These are phyloP conservation scores for Candida insectorum DNA, from an alignment of 805 yeast genomes.

Conservation along the genomic window DNA sequence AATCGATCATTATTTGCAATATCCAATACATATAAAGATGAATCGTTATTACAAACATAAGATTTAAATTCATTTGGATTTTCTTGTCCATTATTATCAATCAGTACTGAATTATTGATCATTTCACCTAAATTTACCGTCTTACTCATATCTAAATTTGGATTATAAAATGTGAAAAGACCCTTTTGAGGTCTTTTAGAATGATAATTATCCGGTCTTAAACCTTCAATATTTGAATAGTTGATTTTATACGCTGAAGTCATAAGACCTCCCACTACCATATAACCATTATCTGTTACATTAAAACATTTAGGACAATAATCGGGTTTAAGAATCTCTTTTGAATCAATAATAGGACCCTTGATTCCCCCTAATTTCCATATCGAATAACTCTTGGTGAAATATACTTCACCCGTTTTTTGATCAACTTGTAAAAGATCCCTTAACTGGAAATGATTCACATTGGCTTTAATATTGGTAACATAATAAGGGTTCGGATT, in stretches of 20 bases:
- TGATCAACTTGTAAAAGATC: constrained; percentile 59
- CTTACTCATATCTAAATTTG: constrained; percentile 42
- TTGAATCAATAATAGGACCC: constrained; percentile 1
- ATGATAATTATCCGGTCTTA: constrained; percentile 7
- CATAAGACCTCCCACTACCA: constrained; percentile 48
- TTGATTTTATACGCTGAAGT: constrained; percentile 35
- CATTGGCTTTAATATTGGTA: constrained; percentile 26
- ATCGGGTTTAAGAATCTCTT: constrained; percentile 47
- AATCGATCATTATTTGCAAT: constrained; percentile 44
- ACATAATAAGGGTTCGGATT: constrained; percentile 35
- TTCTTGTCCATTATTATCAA: constrained; percentile 38
- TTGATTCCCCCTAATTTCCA: constrained; percentile 38
- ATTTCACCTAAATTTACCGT: constrained; percentile 69
- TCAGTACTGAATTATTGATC: constrained; percentile 76
- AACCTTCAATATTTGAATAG: constrained; percentile 20
- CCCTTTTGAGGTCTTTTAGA: constrained; percentile 47
- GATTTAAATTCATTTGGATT: constrained; percentile 42
- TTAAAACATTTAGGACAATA: constrained; percentile 72
- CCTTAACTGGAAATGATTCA: constrained; percentile 76
- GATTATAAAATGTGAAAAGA: constrained; percentile 54
- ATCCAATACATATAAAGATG: constrained; percentile 61
- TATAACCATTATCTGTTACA: constrained; percentile 45
- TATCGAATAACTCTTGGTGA: constrained; percentile 56
- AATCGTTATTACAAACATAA: constrained; percentile 81
- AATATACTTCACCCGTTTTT: constrained; percentile 44